Conservation (phyloP, 176 grass and related monocot species). For the Bromus sterilis region DNA sequence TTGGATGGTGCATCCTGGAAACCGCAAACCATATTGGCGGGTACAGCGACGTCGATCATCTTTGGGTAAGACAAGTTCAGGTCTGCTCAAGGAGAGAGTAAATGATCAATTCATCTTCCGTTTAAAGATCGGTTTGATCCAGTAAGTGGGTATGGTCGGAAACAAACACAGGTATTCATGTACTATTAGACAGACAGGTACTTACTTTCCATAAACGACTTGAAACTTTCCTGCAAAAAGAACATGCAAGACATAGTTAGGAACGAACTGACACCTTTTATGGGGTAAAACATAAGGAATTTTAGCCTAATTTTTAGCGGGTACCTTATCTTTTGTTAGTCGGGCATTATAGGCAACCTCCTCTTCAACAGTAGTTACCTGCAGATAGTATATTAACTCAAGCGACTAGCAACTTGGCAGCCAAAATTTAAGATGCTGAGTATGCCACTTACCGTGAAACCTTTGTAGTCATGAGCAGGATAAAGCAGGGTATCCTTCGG, state of each 20-base stretch:
- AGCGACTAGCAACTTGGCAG: neutral
- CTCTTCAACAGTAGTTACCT: constrained; percentile 92
- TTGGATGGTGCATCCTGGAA: constrained; percentile 63
- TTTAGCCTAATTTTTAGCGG: neutral
- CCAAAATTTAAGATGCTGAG: neutral
- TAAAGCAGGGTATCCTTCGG: constrained; percentile 83
- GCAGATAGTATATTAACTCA: constrained; percentile 24
- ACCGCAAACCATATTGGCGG: constrained; percentile 74
- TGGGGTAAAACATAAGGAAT: neutral
- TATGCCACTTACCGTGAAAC: constrained; percentile 62
- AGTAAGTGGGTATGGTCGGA: neutral
- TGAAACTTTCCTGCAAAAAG: constrained; percentile 71
- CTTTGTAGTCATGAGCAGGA: constrained; percentile 96
- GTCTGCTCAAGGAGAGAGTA: constrained; percentile 40
- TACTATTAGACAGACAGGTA: neutral
- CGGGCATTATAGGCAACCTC: constrained; percentile 72
- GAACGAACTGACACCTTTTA: neutral
- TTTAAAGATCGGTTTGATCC: neutral
- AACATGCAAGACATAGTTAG: constrained; percentile 3
- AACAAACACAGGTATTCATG: neutral
- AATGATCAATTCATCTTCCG: constrained; percentile 6
- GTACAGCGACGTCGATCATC: constrained; percentile 90
- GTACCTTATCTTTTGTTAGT: constrained; percentile 86
- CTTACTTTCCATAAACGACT: constrained; percentile 88
- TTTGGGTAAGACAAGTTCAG: constrained; percentile 82